phyloP scores from a whole-genome alignment of 2,329 filamentous ascomycete genomes.

The Botrytis fabae region DNA sequence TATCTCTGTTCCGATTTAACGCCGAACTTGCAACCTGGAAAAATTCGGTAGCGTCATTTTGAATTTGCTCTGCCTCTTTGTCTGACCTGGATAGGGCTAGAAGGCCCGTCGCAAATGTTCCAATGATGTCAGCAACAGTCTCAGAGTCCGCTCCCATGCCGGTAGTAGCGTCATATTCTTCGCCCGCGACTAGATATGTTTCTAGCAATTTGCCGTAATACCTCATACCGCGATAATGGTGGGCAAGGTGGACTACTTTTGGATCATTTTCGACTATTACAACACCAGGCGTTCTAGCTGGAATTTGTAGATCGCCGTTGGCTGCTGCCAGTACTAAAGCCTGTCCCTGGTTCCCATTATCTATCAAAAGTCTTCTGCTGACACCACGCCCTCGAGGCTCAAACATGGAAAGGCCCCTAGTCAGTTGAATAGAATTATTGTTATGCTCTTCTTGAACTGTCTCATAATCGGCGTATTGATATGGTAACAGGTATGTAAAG shows the following conservation, averaged over 20 bases:
- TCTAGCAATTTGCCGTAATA: conserved; percentile 77
- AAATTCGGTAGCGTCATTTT: conserved; percentile 45
- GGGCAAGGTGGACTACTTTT: conserved; percentile 71
- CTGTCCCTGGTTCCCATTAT: conserved; percentile 20
- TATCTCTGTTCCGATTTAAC: conserved; percentile 62
- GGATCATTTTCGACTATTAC: conserved; percentile 78
- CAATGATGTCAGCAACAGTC: conserved; percentile 71
- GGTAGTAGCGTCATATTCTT: conserved; percentile 47
- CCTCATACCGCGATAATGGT: conserved; percentile 75
- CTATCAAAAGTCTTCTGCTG: conserved; percentile 10
- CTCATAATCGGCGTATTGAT: conserved; percentile 70
- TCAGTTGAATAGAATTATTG: conserved; percentile 72
- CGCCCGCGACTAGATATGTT: conserved; percentile 60
- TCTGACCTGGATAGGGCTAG: conserved; percentile 41
- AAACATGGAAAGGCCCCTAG: conserved; percentile 65
- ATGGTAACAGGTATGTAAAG: conserved; percentile 76
- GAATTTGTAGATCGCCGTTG: conserved; percentile 58
- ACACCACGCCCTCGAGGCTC: conserved; percentile 40
- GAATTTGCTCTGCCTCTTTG: conserved; percentile 43
- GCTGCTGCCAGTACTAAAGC: conserved; percentile 36
- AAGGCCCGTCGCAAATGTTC: conserved; percentile 71
- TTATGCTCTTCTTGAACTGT: conserved; percentile 85
- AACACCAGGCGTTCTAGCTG: conserved; percentile 64
- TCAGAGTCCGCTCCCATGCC: conserved; percentile 53
- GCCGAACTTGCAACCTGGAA: conserved; percentile 60